Conservation (phyloP, 306 rosid genomes). For the Fagus sylvatica region DNA sequence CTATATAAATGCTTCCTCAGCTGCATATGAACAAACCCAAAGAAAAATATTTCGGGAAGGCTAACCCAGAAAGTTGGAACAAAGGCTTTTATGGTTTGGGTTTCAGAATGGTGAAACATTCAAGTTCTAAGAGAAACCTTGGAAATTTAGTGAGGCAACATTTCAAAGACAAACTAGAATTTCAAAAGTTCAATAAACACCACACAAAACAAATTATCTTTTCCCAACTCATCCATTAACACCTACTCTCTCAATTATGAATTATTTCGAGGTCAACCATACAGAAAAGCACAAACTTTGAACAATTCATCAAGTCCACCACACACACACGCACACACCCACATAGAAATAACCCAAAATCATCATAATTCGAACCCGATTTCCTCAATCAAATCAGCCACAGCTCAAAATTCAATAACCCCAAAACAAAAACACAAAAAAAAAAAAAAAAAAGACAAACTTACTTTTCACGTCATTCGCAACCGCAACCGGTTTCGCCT, state of each 20-base stretch:
- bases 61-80: too few species aligned
- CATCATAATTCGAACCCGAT: neutral
- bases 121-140: too few species aligned
- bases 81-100: too few species aligned
- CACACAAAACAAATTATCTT: neutral
- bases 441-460: neutral
- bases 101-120: too few species aligned
- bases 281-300: neutral
- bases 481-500: conserved; percentile 39
- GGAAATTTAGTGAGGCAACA: too few species aligned
- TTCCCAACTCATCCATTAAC: neutral
- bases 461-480: conserved; percentile 54
- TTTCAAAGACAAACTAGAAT: too few species aligned
- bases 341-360: neutral
- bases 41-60: too few species aligned
- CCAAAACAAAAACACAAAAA: neutral
- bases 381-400: neutral
- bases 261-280: too few species aligned
- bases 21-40: too few species aligned
- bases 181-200: neutral
- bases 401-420: neutral
- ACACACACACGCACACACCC: neutral
- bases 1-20: too few species aligned
- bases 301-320: neutral
- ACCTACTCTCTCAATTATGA: neutral